Base-by-base conservation (phyloP, 164 flowering plant genomes). In the Amborella trichopoda region DNA sequence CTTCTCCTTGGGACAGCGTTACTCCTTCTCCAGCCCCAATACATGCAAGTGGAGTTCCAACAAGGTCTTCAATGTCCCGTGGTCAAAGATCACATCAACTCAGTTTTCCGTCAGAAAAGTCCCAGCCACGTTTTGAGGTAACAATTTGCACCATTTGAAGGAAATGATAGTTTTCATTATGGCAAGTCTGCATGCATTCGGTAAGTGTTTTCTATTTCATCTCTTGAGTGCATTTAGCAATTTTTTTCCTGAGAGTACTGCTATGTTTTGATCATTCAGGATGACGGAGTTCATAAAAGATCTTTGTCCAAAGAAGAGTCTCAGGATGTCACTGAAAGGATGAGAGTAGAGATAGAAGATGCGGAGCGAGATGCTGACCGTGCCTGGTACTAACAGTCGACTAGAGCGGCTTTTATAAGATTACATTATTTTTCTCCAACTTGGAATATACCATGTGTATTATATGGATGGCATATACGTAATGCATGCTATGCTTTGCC, bases 351-450 rank as follows among this genome's bases (percentile, higher is more conserved):
- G 80, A 87, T 91, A 95, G 96, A 91, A 32, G 84, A 91, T 55
- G 40, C 40, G 14, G 40, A 37, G n/a, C 40, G 40, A 37, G 64
- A 80, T 67, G 61, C 94, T 45, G 99, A 91, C 53, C 95, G 90
- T 42, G 86, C 96, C 50, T 91, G 99, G 99, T 87, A 84, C 53
- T 49, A n/a, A n/a, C n/a, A n/a, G n/a, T n/a, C n/a, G n/a, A n/a
- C n/a, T n/a, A n/a, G n/a, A n/a, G n/a, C n/a, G n/a, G n/a, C n/a
- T n/a, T n/a, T n/a, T n/a, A n/a, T n/a, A n/a, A n/a, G n/a, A n/a
- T n/a, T n/a, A n/a, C n/a, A n/a, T n/a, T n/a, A n/a, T n/a, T n/a
- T n/a, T n/a, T n/a, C n/a, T n/a, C n/a, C n/a, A n/a, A n/a, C n/a
- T n/a, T n/a, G n/a, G n/a, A n/a, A n/a, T n/a, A n/a, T n/a, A n/a